These are phyloP conservation scores for Neoboletus magnificus DNA, from an alignment of 768 basidiomycete species.

Conservation along the genomic window DNA sequence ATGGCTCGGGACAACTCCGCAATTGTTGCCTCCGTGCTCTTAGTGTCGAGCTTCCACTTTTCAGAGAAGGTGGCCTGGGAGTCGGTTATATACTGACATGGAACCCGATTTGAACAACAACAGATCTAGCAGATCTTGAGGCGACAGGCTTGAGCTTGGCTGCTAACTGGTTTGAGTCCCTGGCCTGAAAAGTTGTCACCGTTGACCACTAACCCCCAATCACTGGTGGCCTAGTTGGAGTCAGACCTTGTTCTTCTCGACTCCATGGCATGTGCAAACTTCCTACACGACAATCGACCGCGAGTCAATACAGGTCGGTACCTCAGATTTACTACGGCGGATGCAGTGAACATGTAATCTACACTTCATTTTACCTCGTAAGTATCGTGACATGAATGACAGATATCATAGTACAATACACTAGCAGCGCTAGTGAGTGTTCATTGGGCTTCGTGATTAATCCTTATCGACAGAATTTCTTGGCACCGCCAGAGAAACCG, in stretches of 20 bases:
- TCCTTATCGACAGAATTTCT: slow-evolving; percentile 10
- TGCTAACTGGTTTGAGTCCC: neutral
- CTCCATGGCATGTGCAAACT: neutral
- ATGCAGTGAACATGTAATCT: slow-evolving; percentile 1
- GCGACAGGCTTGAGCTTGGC: neutral
- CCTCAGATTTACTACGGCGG: neutral
- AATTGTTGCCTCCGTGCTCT: neutral
- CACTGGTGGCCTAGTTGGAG: neutral
- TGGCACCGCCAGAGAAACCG: slow-evolving; percentile 18
- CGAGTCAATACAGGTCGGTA: neutral
- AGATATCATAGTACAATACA: slow-evolving; percentile 21
- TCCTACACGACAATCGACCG: neutral
- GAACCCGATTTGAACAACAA: neutral
- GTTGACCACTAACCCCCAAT: neutral
- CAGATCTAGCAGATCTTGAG: neutral
- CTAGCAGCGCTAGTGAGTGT: slow-evolving; percentile 4
- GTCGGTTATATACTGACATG: neutral
- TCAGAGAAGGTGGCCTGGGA: neutral
- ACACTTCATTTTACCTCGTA: slow-evolving; percentile 8
- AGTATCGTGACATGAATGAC: slow-evolving; percentile 4
- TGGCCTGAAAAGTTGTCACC: neutral
- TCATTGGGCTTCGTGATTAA: slow-evolving; percentile 5
- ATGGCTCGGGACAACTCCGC: neutral
- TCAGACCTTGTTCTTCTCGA: neutral
- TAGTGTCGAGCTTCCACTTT: neutral